Evolutionary conservation across 345 rosid species (phyloP).

Genomic region (Populus nigra): DNA sequence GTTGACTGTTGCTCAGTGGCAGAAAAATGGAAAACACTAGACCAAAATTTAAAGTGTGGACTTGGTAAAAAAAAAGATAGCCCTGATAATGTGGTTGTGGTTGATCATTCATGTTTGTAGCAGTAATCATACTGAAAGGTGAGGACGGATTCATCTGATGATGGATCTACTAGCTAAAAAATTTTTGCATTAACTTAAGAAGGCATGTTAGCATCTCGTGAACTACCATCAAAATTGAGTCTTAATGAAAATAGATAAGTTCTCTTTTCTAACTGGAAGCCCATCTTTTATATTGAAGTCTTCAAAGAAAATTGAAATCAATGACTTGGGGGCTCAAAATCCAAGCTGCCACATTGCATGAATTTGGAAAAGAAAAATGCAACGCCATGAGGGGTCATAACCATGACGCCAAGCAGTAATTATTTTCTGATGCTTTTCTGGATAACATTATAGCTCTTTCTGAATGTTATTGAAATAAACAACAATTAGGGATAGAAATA

Average conservation of each 20-base stretch:
- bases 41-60: neutral
- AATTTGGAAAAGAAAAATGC: neutral
- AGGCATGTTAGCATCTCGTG: neutral
- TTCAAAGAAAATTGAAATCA: neutral
- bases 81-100: neutral
- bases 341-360: neutral
- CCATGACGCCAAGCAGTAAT: neutral
- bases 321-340: neutral
- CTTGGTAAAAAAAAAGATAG: neutral
- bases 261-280: neutral
- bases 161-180: neutral
- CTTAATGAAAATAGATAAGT: neutral
- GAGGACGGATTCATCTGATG: neutral
- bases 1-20: conserved; percentile 4
- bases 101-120: neutral
- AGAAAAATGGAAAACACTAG: neutral
- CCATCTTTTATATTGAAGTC: neutral
- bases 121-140: neutral
- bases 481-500: neutral
- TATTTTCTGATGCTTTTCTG: neutral
- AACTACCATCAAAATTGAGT: neutral
- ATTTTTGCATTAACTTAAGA: neutral
- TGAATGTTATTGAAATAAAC: neutral
- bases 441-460: neutral
- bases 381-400: neutral